These are phyloP conservation scores for Ophiostoma ips DNA, from an alignment of 2,329 filamentous ascomycete genomes.

Conservation along the genomic window DNA sequence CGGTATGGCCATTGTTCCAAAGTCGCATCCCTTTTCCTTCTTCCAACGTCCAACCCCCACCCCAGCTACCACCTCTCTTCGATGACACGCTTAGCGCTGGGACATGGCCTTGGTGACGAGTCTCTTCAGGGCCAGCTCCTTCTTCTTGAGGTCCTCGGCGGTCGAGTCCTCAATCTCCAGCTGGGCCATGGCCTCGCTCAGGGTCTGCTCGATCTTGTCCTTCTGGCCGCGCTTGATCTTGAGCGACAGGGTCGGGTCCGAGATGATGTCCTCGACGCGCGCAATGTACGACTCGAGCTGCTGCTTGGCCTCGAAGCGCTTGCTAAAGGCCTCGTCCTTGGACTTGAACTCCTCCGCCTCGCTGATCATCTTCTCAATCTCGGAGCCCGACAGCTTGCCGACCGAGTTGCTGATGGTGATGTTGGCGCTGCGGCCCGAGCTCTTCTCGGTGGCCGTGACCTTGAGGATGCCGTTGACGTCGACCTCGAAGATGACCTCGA, in stretches of 20 bases:
- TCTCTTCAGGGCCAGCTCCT: conserved; percentile 95
- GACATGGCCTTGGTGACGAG: conserved; percentile 98
- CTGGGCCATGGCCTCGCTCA: conserved; percentile 94
- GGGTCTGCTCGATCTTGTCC: conserved; percentile 97
- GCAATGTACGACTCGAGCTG: conserved; percentile 98
- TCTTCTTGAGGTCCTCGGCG: conserved; percentile 97
- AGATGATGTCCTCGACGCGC: conserved; percentile 97
- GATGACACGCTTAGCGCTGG: conserved; percentile 49
- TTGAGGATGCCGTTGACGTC: conserved; percentile 99
- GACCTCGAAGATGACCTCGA: conserved; percentile 98
- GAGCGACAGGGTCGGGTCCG: conserved; percentile 85
- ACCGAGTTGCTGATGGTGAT: conserved; percentile 99
- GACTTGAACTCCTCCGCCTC: conserved; percentile 98
- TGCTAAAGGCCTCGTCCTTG: conserved; percentile 96
- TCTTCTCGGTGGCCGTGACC: conserved; percentile 98
- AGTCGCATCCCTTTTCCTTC: background rate
- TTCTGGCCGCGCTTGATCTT: conserved; percentile 99
- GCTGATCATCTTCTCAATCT: conserved; percentile 97
- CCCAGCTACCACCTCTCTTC: too few species aligned
- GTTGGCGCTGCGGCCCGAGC: conserved; percentile 92
- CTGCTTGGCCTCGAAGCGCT: conserved; percentile 98
- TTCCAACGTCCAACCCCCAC: too few species aligned
- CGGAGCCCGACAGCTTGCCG: conserved; percentile 83
- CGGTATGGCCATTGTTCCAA: too few species aligned
- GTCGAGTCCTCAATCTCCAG: conserved; percentile 87